Percentiles rank a stretch among this genome's conserved stretches.
These are phyloP conservation scores for Debaryomyces sp. DNA, from an alignment of 1,139 yeast genomes.

Conservation along the genomic window DNA sequence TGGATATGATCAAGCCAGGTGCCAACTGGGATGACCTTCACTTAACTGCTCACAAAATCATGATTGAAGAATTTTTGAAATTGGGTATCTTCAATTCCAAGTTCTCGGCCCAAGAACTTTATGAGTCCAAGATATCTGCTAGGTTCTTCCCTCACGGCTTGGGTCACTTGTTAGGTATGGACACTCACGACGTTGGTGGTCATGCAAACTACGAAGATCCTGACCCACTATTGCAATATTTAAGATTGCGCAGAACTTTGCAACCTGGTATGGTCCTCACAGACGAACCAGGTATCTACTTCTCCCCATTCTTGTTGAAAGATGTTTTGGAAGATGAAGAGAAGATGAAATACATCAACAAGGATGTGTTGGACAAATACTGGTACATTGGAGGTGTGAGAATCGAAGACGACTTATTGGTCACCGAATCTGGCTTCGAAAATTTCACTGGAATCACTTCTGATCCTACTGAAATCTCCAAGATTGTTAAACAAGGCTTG, in stretches of 20 bases:
- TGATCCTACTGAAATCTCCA: constrained; percentile 79
- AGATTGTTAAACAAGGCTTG: constrained; percentile 73
- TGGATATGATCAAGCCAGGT: constrained; percentile 77
- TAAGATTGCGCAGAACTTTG: constrained; percentile 77
- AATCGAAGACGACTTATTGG: constrained; percentile 88
- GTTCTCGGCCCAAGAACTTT: constrained; percentile 64
- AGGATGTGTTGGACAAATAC: constrained; percentile 69
- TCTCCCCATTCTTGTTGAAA: constrained; percentile 78
- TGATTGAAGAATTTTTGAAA: constrained; percentile 69
- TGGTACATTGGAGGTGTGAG: constrained; percentile 94
- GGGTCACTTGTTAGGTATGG: constrained; percentile 93
- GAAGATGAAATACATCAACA: constrained; percentile 63
- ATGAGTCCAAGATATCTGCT: constrained; percentile 67
- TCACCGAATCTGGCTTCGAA: constrained; percentile 76
- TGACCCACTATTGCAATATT: constrained; percentile 70
- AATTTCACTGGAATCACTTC: constrained; percentile 81
- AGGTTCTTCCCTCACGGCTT: constrained; percentile 93
- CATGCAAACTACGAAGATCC: constrained; percentile 80
- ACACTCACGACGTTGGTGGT: constrained; percentile 96
- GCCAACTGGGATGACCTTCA: constrained; percentile 86
- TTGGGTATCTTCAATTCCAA: constrained; percentile 76
- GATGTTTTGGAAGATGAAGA: constrained; percentile 61
- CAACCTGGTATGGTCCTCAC: constrained; percentile 84
- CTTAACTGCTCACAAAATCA: constrained; percentile 71
- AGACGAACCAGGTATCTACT: constrained; percentile 94